Evolutionary conservation across 192 early-diverging fungal species (phyloP), one percentile per base, ranked within the genome.

Genomic region (Kappamyces sp.): DNA sequence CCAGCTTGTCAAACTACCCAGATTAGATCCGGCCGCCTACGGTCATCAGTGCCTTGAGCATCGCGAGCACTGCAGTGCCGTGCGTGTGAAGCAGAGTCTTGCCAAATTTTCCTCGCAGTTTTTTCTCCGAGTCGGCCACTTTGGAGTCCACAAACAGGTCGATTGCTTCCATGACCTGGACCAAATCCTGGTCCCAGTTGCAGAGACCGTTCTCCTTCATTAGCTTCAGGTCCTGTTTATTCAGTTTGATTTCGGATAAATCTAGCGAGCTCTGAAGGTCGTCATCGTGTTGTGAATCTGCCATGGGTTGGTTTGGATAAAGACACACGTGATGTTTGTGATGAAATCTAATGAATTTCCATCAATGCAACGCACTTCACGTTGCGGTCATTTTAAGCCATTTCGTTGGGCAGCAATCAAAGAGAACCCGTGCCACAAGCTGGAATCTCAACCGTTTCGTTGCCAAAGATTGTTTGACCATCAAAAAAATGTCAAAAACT

Each of bases 101-200:
- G 40, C 77, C 66, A 44, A 70, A 74, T 15, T 64, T 77, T 3
- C 50, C 38, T 41, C 59, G 40, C 47, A 92, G 59, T 4, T 85
- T 66, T 4, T 59, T 66, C 55, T 91, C 89, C 10, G 85, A 71
- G 40, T 85, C 80, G 4, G 76, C 71, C 68, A 94, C 86, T 42
- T 76, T 73, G 0, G 87, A 89, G 65, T 90, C 79, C 36, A 94
- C 62, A 65, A 94, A 92, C 40, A 89, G 65, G 61, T 87, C 84
- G 41, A 94, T 63, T 0, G 82, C 84, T 5, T 70, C 61, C 58
- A 83, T 71, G 50, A 83, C 69, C 48, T 87, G 60, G 40, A 61
- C 50, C 40, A 86, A 59, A 69, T 91, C 91, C 6, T 43, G 6
- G n/a, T 63, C 37, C 0, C 73, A 41, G 1, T 10, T 55, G 10